Conservation (phyloP, 139 green algal genomes). For the Coccomyxa sp. region DNA sequence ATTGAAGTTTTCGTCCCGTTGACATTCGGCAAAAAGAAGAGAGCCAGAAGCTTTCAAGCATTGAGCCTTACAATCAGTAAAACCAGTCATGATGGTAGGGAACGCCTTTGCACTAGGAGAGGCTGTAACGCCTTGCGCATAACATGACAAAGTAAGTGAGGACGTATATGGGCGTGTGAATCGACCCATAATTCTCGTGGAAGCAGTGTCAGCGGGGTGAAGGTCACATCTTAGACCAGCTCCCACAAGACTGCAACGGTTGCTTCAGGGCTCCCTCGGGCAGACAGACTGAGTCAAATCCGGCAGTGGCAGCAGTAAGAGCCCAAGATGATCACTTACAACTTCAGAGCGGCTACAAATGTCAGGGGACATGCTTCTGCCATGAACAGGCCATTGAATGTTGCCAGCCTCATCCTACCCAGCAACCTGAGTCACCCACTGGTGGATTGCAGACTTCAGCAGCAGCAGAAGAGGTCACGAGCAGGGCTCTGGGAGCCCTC, state of each 20-base stretch:
- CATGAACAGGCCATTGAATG: not conserved
- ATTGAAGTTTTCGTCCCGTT: too few species aligned
- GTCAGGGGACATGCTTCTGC: not conserved
- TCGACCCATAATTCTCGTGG: too few species aligned
- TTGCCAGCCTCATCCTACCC: not conserved
- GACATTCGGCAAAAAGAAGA: too few species aligned
- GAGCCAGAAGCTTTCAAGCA: too few species aligned
- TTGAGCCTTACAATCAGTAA: too few species aligned
- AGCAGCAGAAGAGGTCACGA: not conserved
- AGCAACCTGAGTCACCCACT: not conserved
- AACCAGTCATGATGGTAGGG: too few species aligned
- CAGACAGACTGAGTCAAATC: not conserved
- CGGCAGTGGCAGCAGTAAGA: not conserved
- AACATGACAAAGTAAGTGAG: too few species aligned
- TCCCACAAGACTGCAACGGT: not conserved
- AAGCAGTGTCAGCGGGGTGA: not conserved
- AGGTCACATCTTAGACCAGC: not conserved
- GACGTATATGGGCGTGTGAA: too few species aligned
- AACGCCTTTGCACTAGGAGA: too few species aligned
- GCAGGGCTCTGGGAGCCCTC: not conserved
- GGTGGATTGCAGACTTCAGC: not conserved
- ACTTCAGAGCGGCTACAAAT: not conserved
- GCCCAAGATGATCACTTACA: not conserved
- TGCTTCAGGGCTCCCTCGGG: not conserved
- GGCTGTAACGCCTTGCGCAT: too few species aligned